Evolutionary conservation across 1,284 basidiomycete species (phyloP), one percentile per base, ranked within the genome.

Genomic region (Microbotryum saponariae): DNA sequence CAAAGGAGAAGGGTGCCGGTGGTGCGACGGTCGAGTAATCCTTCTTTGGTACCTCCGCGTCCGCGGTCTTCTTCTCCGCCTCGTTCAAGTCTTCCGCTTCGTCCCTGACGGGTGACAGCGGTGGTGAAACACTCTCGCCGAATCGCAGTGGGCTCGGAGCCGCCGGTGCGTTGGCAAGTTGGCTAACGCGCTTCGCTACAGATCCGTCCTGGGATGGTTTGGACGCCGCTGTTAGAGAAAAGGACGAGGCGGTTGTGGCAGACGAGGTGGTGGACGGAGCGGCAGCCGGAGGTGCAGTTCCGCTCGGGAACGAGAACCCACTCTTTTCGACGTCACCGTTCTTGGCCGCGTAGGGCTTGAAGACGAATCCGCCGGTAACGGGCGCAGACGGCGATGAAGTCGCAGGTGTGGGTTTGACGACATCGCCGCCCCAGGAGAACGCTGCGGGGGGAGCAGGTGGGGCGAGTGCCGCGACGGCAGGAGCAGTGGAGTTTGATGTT

Each of bases 391-490:
- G 12, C 4, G 58, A 10, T 4, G 64, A 25, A 1, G 52, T 27
- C 3, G 65, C 48, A 7, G 69, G 29, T 12, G 63, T 31, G n/a
- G 62, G 51, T 60, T 64, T 66, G 61, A 71, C 65, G 16, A 57
- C 52, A 10, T 53, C 56, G 1, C 67, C 67, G 6, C 67, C 71
- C 27, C 69, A 72, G 12, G 64, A 65, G 52, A 72, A 72, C 1
- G 54, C 45, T 0, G 69, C 56, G 3, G 71, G 71, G 1, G 71
- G 66, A 1, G 69, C 62, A 7, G 71, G 71, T 18, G 64, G 66
- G 1, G 62, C 61, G 21, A 54, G 47, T n/a, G 42, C 59, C 18
- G 23, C 9, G 12, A 45, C 21, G 25, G 55, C 48, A 33, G 50
- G 51, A 20, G 44, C 23, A 31, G 56, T 31, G 4, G 54, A 25